These are phyloP conservation scores for Candida morakotiae DNA, from an alignment of 805 yeast species.

Conservation along the genomic window DNA sequence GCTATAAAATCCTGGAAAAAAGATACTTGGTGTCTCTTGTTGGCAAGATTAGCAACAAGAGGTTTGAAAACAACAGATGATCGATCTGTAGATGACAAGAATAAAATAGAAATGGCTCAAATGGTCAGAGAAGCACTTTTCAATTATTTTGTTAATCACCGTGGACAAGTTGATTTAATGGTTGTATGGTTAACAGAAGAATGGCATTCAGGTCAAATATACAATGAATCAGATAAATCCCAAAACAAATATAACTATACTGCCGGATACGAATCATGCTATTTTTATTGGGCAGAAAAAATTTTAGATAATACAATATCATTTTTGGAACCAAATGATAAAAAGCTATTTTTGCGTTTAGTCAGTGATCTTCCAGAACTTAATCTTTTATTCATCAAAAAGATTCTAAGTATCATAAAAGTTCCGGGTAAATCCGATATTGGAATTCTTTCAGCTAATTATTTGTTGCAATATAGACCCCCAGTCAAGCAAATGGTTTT, in stretches of 20 bases:
- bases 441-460: slow-evolving; percentile 81
- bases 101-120: slow-evolving; percentile 45
- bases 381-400: slow-evolving; percentile 54
- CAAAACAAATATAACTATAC: slow-evolving; percentile 9
- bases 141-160: slow-evolving; percentile 68
- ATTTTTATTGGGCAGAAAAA: slow-evolving; percentile 65
- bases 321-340: slow-evolving; percentile 75
- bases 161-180: slow-evolving; percentile 65
- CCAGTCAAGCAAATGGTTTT: slow-evolving; percentile 64
- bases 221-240: slow-evolving; percentile 27
- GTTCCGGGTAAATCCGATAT: slow-evolving; percentile 81
- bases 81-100: slow-evolving; percentile 19
- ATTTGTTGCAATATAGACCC: slow-evolving; percentile 84
- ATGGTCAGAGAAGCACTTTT: slow-evolving; percentile 67
- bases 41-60: slow-evolving; percentile 77
- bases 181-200: slow-evolving; percentile 96
- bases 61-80: slow-evolving; percentile 47
- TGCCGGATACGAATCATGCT: slow-evolving; percentile 41
- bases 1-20: slow-evolving; percentile 51
- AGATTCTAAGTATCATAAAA: slow-evolving; percentile 67
- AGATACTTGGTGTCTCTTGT: slow-evolving; percentile 72
- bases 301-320: slow-evolving; percentile 79
- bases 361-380: slow-evolving; percentile 84
- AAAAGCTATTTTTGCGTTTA: slow-evolving; percentile 75
- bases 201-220: slow-evolving; percentile 66